Evolutionary conservation across 768 basidiomycete genomes (phyloP).

Genomic region (Hemileccinum rubropunctum): DNA sequence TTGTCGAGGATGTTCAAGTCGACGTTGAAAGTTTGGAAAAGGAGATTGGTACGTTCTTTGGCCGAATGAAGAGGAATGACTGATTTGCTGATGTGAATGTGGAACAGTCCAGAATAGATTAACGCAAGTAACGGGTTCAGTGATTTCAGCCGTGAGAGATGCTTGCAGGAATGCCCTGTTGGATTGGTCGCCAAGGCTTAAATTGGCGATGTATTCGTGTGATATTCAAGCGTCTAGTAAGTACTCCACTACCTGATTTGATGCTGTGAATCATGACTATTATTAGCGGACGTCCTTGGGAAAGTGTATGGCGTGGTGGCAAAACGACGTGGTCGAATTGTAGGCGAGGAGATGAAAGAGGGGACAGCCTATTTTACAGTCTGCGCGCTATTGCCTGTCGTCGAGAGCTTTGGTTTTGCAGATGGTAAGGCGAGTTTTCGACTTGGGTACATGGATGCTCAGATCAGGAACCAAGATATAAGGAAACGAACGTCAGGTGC

Average conservation of each 20-base stretch:
- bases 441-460: constrained; percentile 1
- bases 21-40: constrained; percentile 57
- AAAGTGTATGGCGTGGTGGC: constrained; percentile 97
- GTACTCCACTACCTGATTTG: constrained; percentile 29
- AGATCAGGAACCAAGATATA: constrained; percentile 64
- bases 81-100: constrained; percentile 12
- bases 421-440: constrained; percentile 57
- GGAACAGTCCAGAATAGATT: constrained; percentile 69
- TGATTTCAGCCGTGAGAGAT: constrained; percentile 87
- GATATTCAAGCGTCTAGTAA: constrained; percentile 97
- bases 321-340: constrained; percentile 84
- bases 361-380: constrained; percentile 95
- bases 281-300: constrained; percentile 88
- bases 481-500: constrained; percentile 95
- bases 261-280: constrained; percentile 10
- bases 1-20: constrained; percentile 74
- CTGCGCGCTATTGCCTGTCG: constrained; percentile 86
- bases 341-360: constrained; percentile 98
- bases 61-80: constrained; percentile 1
- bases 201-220: constrained; percentile 98
- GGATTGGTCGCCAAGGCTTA: constrained; percentile 96
- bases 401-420: constrained; percentile 97
- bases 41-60: constrained; percentile 57
- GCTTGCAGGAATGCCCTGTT: constrained; percentile 86
- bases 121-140: constrained; percentile 84